Evolutionary conservation across 2,329 filamentous ascomycete genomes (phyloP).

Genomic region (Fusarium chlamydosporum): DNA sequence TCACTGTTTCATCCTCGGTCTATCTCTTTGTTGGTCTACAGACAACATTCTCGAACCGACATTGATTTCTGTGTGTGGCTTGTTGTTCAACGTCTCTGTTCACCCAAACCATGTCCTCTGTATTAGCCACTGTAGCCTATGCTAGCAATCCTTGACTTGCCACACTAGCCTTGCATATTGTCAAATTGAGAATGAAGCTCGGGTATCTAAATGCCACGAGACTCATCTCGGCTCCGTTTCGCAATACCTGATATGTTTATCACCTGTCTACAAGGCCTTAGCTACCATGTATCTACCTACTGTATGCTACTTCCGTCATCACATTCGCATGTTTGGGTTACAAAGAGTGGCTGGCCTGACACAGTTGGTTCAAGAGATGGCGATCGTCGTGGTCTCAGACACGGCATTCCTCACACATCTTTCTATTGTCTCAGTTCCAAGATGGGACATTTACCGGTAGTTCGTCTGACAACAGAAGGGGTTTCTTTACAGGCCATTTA

Average conservation of each 20-base stretch:
- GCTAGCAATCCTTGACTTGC: conserved; percentile 1
- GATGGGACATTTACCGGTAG: conserved; percentile 1
- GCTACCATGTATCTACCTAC: neutral
- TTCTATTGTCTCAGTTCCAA: conserved; percentile 21
- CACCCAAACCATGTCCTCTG: neutral
- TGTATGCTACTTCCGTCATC: conserved; percentile 7
- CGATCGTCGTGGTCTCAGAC: conserved; percentile 17
- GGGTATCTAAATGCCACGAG: conserved; percentile 6
- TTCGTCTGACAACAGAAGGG: conserved; percentile 9
- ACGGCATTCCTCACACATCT: conserved; percentile 17
- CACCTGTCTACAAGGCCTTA: conserved; percentile 5
- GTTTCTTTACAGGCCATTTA: conserved; percentile 2
- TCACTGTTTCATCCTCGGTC: conserved; percentile 37
- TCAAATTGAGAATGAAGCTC: conserved; percentile 13
- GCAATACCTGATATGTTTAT: conserved; percentile 12
- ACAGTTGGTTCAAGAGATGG: conserved; percentile 6
- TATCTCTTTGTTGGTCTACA: conserved; percentile 10
- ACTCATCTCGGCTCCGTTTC: conserved; percentile 44
- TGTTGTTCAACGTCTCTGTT: conserved; percentile 19
- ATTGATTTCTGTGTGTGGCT: conserved; percentile 10
- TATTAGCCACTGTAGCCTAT: too few relatives aligned
- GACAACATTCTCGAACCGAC: conserved; percentile 9
- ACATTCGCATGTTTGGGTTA: neutral
- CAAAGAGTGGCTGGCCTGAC: conserved; percentile 20
- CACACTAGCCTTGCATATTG: neutral